Evolutionary conservation across 75 land plant genomes (phyloP).

Genomic region (Picea sitchensis): DNA sequence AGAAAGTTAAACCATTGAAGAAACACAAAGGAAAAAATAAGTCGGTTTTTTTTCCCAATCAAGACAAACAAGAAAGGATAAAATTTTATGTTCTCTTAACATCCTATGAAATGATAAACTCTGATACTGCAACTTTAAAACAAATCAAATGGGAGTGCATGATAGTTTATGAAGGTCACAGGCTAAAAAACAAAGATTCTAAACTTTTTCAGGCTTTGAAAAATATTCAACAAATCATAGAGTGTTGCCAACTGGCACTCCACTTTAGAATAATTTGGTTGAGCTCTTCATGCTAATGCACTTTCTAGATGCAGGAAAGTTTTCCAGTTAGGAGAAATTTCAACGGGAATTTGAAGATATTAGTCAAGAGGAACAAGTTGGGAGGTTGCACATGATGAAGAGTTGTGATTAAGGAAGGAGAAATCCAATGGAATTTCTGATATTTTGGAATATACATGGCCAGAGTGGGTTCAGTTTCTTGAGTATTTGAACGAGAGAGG

Average conservation of each 20-base stretch:
- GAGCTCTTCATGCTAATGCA: conserved; percentile 99
- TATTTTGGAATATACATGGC: too few relatives aligned
- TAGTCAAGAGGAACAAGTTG: conserved; percentile 95
- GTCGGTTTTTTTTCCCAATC: conserved; percentile 17
- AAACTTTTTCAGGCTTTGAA: conserved; percentile 82
- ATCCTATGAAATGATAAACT: conserved; percentile 97
- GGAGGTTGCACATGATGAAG: conserved; percentile 89
- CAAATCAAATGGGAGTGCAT: conserved; percentile 86
- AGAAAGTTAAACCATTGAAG: conserved; percentile 26
- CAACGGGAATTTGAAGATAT: conserved; percentile 94
- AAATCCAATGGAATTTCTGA: too few relatives aligned
- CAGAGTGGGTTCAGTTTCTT: too few relatives aligned
- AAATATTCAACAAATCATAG: conserved; percentile 69
- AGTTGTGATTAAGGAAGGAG: conserved; percentile 26
- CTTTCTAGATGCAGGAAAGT: conserved; percentile 98
- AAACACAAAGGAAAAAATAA: conserved; percentile 65
- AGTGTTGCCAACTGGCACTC: conserved; percentile 92
- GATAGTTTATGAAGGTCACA: conserved; percentile 99
- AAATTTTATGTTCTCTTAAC: conserved; percentile 97
- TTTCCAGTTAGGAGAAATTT: conserved; percentile 88
- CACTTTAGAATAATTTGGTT: conserved; percentile 98
- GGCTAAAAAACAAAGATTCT: conserved; percentile 96
- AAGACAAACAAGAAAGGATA: conserved; percentile 74
- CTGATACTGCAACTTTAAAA: conserved; percentile 65
- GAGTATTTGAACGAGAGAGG: too few relatives aligned